Conservation (phyloP, 164 flowering plant species). For the Berberis thunbergii region DNA sequence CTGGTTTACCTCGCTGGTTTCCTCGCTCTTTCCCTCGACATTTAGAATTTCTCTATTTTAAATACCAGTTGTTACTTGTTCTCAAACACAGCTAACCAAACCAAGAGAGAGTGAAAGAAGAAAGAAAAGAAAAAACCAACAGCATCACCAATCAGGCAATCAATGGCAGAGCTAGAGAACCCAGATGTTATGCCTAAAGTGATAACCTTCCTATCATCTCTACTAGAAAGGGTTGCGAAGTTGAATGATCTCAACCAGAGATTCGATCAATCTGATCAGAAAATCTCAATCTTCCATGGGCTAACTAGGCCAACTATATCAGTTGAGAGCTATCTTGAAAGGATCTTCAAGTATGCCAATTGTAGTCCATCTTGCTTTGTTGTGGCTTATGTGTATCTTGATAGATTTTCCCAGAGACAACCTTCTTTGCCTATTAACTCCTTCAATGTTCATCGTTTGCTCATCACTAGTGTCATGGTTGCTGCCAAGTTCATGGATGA, state of each 20-base stretch:
- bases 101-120: constrained; percentile 4
- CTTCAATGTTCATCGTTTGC: constrained; percentile 44
- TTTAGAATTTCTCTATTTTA: no score
- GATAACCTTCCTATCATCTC: constrained; percentile 26
- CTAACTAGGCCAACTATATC: constrained; percentile 41
- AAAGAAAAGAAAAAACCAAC: background rate
- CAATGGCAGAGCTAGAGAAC: constrained; percentile 20
- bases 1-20: no score
- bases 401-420: constrained; percentile 35
- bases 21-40: no score
- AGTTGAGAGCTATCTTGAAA: constrained; percentile 42
- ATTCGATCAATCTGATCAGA: constrained; percentile 9
- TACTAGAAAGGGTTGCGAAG: constrained; percentile 31
- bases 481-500: constrained; percentile 53
- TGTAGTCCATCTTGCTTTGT: constrained; percentile 67
- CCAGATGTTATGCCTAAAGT: constrained; percentile 22
- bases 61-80: constrained; percentile 5
- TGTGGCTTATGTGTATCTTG: constrained; percentile 53
- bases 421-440: constrained; percentile 38
- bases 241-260: constrained; percentile 20
- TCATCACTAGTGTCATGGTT: constrained; percentile 44
- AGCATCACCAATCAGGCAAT: no score
- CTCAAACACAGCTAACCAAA: background rate
- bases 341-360: constrained; percentile 58
- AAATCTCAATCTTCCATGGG: constrained; percentile 46